Evolutionary conservation across 257 asterid species (phyloP), one percentile per base, ranked within the genome.

Genomic region (Fraxinus anomala): DNA sequence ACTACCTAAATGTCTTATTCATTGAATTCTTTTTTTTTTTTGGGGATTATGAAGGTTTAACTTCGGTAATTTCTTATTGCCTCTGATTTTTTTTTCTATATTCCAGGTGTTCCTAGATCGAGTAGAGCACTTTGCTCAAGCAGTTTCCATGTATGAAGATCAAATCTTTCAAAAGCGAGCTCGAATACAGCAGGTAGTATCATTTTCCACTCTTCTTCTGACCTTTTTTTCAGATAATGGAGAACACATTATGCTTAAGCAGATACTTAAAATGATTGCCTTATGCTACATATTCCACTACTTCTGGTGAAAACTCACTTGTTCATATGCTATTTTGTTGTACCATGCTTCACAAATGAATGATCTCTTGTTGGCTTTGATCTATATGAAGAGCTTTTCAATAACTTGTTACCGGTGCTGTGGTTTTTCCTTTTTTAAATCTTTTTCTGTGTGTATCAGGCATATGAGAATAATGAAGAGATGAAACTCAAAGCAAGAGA

Each of bases 51-150:
- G 63, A 11, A 77, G 8, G 69, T 42, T 44, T 37, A 33, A 77
- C 54, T 21, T 14, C 67, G 70, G 37, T 63, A 13, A 33, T 21
- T 63, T 19, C 69, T 68, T 56, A 71, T 26, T 24, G 16, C 36
- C 73, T 42, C 65, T 82, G 79, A 30, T 59, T 72, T 77, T 78
- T 78, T 68, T 24, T n/a, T 68, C 76, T 26, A 73, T 19, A 40
- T 75, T 81, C 79, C 88, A 91, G 99, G 98, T 96, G 79, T 84
- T 81, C 77, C 84, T 93, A 84, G 97, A 93, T 86, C 89, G 95
- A 70, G 97, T 89, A 67, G 97, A 96, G 80, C 89, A 85, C 85
- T 96, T 96, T 83, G 88, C 93, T 87, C 94, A 92, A 91, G 93
- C 97, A 69, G 96, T 86, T 86, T 90, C 98, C 9, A 93, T 82